phyloP scores from a whole-genome alignment of 2,329 filamentous ascomycete species.

The Beauveria brongniartii region DNA sequence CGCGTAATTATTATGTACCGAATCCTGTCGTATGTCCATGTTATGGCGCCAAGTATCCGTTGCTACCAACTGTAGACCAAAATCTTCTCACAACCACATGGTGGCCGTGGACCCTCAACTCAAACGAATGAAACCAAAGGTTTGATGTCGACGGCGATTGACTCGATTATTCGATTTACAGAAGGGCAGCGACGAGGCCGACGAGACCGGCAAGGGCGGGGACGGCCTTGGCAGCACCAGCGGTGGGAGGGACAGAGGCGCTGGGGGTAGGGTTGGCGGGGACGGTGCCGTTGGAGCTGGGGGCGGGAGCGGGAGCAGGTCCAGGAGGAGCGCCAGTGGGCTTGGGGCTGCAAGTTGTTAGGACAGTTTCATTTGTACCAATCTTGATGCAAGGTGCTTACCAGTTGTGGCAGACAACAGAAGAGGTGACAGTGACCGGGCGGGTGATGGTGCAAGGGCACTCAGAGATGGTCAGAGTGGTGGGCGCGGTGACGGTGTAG shows the following conservation, averaged over 20 bases:
- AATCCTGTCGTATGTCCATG: slow-evolving; percentile 27
- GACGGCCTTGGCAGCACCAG: slow-evolving; percentile 48
- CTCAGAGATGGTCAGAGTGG: slow-evolving; percentile 63
- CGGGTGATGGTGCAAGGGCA: slow-evolving; percentile 62
- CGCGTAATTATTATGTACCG: slow-evolving; percentile 19
- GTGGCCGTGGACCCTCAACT: slow-evolving; percentile 32
- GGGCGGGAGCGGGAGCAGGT: not conserved
- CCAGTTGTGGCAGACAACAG: slow-evolving; percentile 47
- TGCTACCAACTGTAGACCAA: slow-evolving; percentile 21
- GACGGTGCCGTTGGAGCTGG: slow-evolving; percentile 29
- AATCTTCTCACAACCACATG: slow-evolving; percentile 28
- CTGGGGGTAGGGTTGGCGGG: slow-evolving; percentile 20
- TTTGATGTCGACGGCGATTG: slow-evolving; percentile 27
- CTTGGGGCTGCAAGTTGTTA: not conserved
- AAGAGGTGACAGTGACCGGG: slow-evolving; percentile 45
- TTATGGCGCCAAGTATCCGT: slow-evolving; percentile 21
- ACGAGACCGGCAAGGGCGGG: slow-evolving; percentile 53
- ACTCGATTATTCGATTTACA: slow-evolving; percentile 41
- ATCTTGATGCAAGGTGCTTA: slow-evolving; percentile 23
- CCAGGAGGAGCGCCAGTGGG: slow-evolving; percentile 9
- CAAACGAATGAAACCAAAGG: slow-evolving; percentile 33
- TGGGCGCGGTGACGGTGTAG: slow-evolving; percentile 62
- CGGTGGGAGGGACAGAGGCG: slow-evolving; percentile 29
- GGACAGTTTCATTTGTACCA: not conserved
- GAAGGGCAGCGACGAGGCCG: slow-evolving; percentile 49